Conservation (phyloP, 169 alveolate genomes). For the Neospora caninum region DNA sequence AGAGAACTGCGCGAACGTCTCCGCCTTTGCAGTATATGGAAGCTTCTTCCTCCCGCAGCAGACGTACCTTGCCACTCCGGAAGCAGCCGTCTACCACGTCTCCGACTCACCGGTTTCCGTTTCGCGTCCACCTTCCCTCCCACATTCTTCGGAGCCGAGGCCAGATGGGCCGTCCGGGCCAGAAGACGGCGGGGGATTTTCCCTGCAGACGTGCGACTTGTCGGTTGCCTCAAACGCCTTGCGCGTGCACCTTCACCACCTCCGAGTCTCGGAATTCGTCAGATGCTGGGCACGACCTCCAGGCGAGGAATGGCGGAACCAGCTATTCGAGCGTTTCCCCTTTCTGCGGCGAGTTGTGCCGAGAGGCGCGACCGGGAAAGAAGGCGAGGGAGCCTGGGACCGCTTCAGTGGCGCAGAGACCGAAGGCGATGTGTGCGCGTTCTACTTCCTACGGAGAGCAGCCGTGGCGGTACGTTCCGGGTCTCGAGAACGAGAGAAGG, state of each 20-base stretch:
- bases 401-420: not conserved
- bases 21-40: not conserved
- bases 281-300: conserved; percentile 50
- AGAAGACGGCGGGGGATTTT: not conserved
- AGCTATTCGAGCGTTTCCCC: not conserved
- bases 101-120: no score
- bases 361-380: not conserved
- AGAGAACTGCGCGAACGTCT: not conserved
- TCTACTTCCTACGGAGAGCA: conserved; percentile 25
- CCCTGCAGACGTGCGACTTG: not conserved
- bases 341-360: conserved; percentile 19
- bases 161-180: not conserved
- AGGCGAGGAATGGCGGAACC: not conserved
- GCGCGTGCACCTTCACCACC: conserved; percentile 28
- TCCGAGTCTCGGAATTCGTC: conserved; percentile 50
- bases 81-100: not conserved
- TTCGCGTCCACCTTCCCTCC: no score
- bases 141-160: no score
- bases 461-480: conserved; percentile 29
- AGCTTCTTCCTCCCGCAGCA: not conserved
- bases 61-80: not conserved
- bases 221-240: not conserved
- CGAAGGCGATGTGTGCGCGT: conserved; percentile 6
- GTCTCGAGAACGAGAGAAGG: no score
- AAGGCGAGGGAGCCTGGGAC: not conserved